Base-by-base conservation (phyloP, 306 rosid species). In the Rosa persica region DNA sequence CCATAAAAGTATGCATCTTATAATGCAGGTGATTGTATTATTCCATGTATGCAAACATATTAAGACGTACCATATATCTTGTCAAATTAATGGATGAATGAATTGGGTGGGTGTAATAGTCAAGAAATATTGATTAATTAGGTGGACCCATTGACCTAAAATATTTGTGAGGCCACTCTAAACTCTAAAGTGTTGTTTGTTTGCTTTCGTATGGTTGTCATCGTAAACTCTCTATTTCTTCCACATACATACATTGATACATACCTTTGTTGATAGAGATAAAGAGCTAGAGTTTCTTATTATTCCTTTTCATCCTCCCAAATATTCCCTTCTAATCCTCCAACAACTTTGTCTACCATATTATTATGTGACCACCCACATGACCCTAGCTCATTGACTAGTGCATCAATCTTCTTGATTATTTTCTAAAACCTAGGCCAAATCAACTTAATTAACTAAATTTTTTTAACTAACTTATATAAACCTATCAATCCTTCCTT, bases 61-160 rank as follows among this genome's bases (percentile, higher is more conserved):
- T 64, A 64, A 61, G 3, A 61, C 17, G 67, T 22, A 30, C 4
- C 6, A 6, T 23, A 69, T 73, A 11, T 73, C 23, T 54, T 73
- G 66, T 44, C 77, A 40, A 74, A 74, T 74, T 46, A 47, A 47
- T 12, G 11, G 75, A 73, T 86, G 64, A 79, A 84, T 69, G 78
- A 75, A 70, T 15, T 3, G 70, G 84, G 90, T 87, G 83, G 86
- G 83, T 86, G 90, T 40, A 86, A 85, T 85, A 73, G 90, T 84
- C 67, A 83, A 81, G 79, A 76, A 79, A 87, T 70, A 54, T 83
- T 89, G 88, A 89, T 66, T 81, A 75, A 69, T 70, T 51, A 60
- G 62, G 86, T 87, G 90, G 96, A 85, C 92, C 90, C 96, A 87
- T 89, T 89, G 92, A 87, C 97, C 88, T 80, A 77, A 80, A 83